Evolutionary conservation across 1,139 yeast species (phyloP), one percentile per base, ranked within the genome.

Genomic region (Saccharomyces hybrid): DNA sequence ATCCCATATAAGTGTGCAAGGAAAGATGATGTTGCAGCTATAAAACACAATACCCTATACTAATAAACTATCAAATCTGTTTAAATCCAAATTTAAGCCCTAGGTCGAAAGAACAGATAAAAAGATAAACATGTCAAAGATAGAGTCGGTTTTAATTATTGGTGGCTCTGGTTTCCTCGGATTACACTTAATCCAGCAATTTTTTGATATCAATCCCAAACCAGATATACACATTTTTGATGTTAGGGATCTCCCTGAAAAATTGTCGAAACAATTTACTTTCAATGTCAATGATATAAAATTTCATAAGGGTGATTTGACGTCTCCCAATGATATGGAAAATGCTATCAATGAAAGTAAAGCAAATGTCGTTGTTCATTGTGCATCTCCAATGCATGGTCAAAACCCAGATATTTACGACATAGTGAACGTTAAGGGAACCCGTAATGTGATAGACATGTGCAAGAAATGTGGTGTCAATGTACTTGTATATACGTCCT

Each of bases 161-260:
- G 99, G 99, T 50, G 99, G 99, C 4, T 77, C 97, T 2, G 99
- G 99, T 0, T 95, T 95, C 65, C 78, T 95, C 34, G 99, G 99
- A 2, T 82, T 89, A 50, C 98, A 93, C 65, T 76, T 95, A 61
- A 82, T 93, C 51, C 91, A 91, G 63, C 95, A 89, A 70, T 91
- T 90, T 71, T 79, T 82, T 74, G 78, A 79, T 55, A 74, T 79
- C 51, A 68, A 79, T 31, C 88, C 95, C n/a, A 75, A 81, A 49
- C 89, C 95, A 8, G 73, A 79, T 52, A 86, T 91, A 57, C 86
- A 86, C 64, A 96, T 93, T 26, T 88, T 93, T 68, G 99, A 95
- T 69, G 84, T 93, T 52, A 84, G 98, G 61, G 95, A 95, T 23
- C 73, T 90, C 50, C 95, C 96, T 9, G 84, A 81, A 44, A 75